These are phyloP conservation scores for Petunia axillaris DNA, from an alignment of 257 asterid genomes.

Conservation along the genomic window DNA sequence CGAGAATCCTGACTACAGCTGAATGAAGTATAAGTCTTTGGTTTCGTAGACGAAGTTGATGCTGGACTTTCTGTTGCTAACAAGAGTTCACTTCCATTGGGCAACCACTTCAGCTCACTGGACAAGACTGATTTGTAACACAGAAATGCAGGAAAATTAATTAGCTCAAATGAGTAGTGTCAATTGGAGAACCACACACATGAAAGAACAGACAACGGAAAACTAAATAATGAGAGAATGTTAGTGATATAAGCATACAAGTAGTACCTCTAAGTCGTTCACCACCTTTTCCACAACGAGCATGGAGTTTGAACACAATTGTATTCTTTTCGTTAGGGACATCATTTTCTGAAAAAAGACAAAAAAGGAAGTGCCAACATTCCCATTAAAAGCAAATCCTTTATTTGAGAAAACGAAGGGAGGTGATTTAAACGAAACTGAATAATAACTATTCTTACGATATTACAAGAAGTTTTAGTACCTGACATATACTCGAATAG, in stretches of 20 bases:
- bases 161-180: not conserved
- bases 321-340: slow-evolving; percentile 83
- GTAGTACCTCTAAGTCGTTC: slow-evolving; percentile 61
- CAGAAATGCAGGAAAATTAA: slow-evolving; percentile 3
- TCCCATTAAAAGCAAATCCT: slow-evolving; percentile 24
- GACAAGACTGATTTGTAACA: slow-evolving; percentile 56
- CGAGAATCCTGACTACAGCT: slow-evolving; percentile 67
- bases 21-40: slow-evolving; percentile 81
- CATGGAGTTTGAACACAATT: slow-evolving; percentile 82
- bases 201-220: not conserved
- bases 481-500: slow-evolving; percentile 82
- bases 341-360: slow-evolving; percentile 66
- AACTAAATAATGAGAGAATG: slow-evolving; percentile 3
- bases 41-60: slow-evolving; percentile 47
- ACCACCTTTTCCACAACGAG: slow-evolving; percentile 54
- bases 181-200: slow-evolving; percentile 24
- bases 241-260: slow-evolving; percentile 10
- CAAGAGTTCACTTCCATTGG: slow-evolving; percentile 75
- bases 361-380: slow-evolving; percentile 28
- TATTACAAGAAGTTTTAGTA: slow-evolving; percentile 30
- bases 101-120: slow-evolving; percentile 76
- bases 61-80: slow-evolving; percentile 45
- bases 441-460: slow-evolving; percentile 8
- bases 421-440: not conserved
- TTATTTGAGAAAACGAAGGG: not conserved